A percentile compares a stretch with the other conserved stretches of the same genome.
phyloP scores from a whole-genome alignment of 2,329 filamentous ascomycete species.

The Botrytis deweyae region DNA sequence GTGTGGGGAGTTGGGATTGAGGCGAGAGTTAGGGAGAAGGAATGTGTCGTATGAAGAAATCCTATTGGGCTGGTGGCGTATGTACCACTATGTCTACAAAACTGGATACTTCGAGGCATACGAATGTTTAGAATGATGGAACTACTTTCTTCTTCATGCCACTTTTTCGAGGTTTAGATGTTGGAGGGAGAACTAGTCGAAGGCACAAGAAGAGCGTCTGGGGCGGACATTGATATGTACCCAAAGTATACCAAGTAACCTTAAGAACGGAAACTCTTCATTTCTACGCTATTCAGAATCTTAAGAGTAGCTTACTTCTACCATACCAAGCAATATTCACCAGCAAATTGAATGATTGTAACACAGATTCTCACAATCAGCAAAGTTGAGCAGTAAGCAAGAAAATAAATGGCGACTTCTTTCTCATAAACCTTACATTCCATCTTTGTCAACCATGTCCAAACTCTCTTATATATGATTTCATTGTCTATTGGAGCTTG shows the following conservation, averaged over 20 bases:
- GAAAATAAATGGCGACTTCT: background rate
- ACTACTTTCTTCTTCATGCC: background rate
- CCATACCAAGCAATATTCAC: background rate
- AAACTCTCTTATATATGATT: accelerated
- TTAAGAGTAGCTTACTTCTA: background rate
- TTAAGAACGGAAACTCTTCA: background rate
- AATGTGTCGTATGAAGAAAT: background rate
- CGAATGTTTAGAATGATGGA: background rate
- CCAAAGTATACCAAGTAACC: background rate
- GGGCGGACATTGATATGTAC: background rate
- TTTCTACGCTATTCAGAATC: too few species aligned
- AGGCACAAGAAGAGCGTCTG: background rate
- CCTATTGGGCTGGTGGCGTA: background rate
- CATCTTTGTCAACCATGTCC: background rate
- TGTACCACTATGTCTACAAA: background rate
- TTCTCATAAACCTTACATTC: background rate
- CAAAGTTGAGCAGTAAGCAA: background rate
- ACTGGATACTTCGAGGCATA: background rate
- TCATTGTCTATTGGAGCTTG: background rate
- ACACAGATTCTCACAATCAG: background rate
- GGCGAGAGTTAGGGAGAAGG: too few species aligned
- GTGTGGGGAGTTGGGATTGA: background rate
- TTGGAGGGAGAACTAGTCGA: background rate
- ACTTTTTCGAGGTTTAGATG: background rate
- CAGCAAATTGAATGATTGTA: background rate